These are phyloP conservation scores for Termitomyces sp. DNA, from an alignment of 768 basidiomycete genomes.

Conservation along the genomic window DNA sequence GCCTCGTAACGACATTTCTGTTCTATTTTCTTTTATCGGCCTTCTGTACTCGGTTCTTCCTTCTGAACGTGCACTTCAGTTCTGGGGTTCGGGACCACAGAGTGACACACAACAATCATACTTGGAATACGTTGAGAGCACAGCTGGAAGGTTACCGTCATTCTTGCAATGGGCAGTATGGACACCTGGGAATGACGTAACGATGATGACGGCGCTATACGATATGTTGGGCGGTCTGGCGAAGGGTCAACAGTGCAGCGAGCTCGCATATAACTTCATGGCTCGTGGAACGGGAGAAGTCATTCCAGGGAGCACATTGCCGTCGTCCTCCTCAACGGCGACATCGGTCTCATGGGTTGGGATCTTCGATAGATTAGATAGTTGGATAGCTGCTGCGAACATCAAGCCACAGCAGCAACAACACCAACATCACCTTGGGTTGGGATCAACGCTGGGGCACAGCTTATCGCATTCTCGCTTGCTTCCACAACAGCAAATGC, in stretches of 20 bases:
- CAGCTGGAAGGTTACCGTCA: slow-evolving; percentile 55
- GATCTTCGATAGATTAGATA: slow-evolving; percentile 71
- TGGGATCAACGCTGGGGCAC: slow-evolving; percentile 20
- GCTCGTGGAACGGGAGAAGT: slow-evolving; percentile 70
- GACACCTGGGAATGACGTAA: slow-evolving; percentile 68
- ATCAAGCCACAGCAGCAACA: slow-evolving; percentile 40
- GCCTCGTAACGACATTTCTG: slow-evolving; percentile 80
- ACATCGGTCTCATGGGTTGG: slow-evolving; percentile 72
- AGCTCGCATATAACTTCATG: slow-evolving; percentile 86
- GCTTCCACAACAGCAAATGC: slow-evolving; percentile 39
- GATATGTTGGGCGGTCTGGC: slow-evolving; percentile 86
- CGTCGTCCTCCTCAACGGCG: slow-evolving; percentile 43
- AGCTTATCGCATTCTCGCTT: slow-evolving; percentile 32
- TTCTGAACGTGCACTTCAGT: slow-evolving; percentile 74
- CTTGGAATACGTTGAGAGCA: slow-evolving; percentile 56
- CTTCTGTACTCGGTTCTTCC: slow-evolving; percentile 72
- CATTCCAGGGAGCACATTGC: slow-evolving; percentile 51
- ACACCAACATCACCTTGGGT: slow-evolving; percentile 21
- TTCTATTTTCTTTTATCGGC: slow-evolving; percentile 80
- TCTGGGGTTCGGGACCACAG: slow-evolving; percentile 68
- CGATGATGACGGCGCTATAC: slow-evolving; percentile 75
- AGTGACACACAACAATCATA: slow-evolving; percentile 42
- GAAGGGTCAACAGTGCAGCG: slow-evolving; percentile 80
- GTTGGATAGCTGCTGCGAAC: slow-evolving; percentile 58
- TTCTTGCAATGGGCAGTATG: slow-evolving; percentile 91